Conservation (phyloP, 2,329 filamentous ascomycete species). For the Fusarium sarcochroum region DNA sequence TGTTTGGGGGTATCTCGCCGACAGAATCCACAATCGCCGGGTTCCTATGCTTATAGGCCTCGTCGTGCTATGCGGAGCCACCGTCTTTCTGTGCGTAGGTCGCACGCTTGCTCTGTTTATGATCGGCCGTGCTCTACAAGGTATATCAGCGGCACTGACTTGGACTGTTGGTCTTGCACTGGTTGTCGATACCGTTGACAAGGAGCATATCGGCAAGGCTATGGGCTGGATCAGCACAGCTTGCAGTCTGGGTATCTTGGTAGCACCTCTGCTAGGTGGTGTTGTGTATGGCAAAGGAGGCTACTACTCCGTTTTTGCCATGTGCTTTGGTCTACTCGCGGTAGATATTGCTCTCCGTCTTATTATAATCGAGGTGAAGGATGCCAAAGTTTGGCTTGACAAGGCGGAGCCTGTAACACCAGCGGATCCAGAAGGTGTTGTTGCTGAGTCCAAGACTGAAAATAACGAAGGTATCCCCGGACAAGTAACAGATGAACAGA, state of each 20-base stretch:
- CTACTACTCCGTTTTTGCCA: conserved; percentile 54
- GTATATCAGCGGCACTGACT: conserved; percentile 52
- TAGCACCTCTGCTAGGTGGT: conserved; percentile 53
- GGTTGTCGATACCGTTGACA: conserved; percentile 53
- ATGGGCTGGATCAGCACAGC: conserved; percentile 54
- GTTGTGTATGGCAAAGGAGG: conserved; percentile 52
- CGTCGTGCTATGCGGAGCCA: conserved; percentile 49
- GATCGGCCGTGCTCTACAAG: conserved; percentile 52
- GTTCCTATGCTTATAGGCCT: conserved; percentile 54
- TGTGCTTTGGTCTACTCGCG: conserved; percentile 54
- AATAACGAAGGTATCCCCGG: not conserved
- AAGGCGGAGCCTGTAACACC: not conserved
- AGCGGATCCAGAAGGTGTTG: conserved; percentile 7
- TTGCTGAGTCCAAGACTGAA: not conserved
- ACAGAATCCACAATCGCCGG: conserved; percentile 52
- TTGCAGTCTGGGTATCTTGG: conserved; percentile 52
- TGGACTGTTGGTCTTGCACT: conserved; percentile 56
- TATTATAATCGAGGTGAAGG: conserved; percentile 52
- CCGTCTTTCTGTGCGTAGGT: conserved; percentile 52
- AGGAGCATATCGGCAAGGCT: conserved; percentile 50
- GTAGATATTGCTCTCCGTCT: conserved; percentile 53
- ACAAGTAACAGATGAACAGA: conserved; percentile 2
- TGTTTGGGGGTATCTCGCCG: conserved; percentile 55
- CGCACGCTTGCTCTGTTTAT: conserved; percentile 52
- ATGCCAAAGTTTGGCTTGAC: conserved; percentile 50